Evolutionary conservation across 164 flowering plant species (phyloP), one percentile per base, ranked within the genome.

Genomic region (Litsea cubeba): DNA sequence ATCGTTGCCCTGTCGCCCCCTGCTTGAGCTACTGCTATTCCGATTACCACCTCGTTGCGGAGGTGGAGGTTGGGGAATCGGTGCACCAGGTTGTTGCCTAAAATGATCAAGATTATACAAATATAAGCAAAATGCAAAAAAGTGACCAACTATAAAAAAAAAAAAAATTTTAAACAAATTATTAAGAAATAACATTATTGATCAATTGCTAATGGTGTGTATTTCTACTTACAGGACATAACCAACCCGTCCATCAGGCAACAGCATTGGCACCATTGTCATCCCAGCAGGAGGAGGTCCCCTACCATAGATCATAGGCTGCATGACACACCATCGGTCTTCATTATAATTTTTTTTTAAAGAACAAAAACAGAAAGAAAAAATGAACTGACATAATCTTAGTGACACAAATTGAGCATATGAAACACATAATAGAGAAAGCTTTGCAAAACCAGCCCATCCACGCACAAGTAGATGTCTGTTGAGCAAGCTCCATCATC

Each of bases 201-300:
- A 15, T 10, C 32, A 66, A 10, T 50, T 67, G 12, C 66, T 12
- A 65, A 26, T 68, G 50, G 12, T 23, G 35, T 28, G 8, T 3
- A 49, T n/a, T 54, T 65, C 28, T 50, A 17, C 97, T 93, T 84
- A 93, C 96, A 93, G 69, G 69, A 93, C 96, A 83, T 93, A 93
- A 82, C 94, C 98, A 70, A 91, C 84, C 72, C 93, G 83, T 71
- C 98, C 96, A 81, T 91, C 96, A 68, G 98, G 96, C 12, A 93
- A 78, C 72, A 91, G 86, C 93, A 91, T 90, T 24, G 97, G 97
- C 82, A 90, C 88, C 97, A 93, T 93, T 58, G 92, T 85, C 97
- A 93, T 86, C 50, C 97, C 91, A 68, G 86, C 77, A 73, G 97
- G 91, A 72, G 83, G 73, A 5, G 89, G 85, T 28, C 93, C 94